Base-by-base conservation (phyloP, 164 flowering plant species). In the Magnolia officinalis region DNA sequence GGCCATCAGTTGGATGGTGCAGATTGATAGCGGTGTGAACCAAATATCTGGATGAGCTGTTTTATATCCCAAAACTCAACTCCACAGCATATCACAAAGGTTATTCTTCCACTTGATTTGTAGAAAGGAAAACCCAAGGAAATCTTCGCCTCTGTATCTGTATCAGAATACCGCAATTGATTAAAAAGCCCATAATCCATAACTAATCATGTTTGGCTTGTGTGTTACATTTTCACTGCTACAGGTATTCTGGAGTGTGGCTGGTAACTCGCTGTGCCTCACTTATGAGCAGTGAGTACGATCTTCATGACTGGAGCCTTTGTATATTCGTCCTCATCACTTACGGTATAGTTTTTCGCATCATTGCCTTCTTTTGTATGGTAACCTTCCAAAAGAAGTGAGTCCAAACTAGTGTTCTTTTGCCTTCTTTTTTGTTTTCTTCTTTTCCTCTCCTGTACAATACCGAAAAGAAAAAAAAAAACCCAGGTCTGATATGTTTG, bases 221-320 rank as follows among this genome's bases (percentile, higher is more conserved):
- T 78, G 21, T 21, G 18, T 45, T 70, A 50, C 67, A 5, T 58
- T 49, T 37, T 7, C 72, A 20, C 61, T 26, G 2, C 63, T 26
- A 31, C 89, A 95, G 99, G 87, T 95, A 93, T 79, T 86, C 87
- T 63, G 99, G 99, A 59, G 99, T 95, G 72, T 95, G 99, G 99
- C 74, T 95, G 79, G 88, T 95, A 74, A 91, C 94, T 72, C 94
- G 99, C 2, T 95, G 99, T 61, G 97, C 93, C 45, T 81, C 90
- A 8, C 94, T 95, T 24, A 11, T 77, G 76, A 80, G 81, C 67
- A 82, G 71, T 18, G 93, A 90, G 7, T 95, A 92, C 70, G 78
- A 87, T 81, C 84, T 95, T 71, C 86, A 86, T 52, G 78, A 89
- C 24, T 91, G 97, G 95, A 49, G 13, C 75, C 90, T 84, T 50